phyloP scores from a whole-genome alignment of 345 rosid species.

The Brassica carinata region DNA sequence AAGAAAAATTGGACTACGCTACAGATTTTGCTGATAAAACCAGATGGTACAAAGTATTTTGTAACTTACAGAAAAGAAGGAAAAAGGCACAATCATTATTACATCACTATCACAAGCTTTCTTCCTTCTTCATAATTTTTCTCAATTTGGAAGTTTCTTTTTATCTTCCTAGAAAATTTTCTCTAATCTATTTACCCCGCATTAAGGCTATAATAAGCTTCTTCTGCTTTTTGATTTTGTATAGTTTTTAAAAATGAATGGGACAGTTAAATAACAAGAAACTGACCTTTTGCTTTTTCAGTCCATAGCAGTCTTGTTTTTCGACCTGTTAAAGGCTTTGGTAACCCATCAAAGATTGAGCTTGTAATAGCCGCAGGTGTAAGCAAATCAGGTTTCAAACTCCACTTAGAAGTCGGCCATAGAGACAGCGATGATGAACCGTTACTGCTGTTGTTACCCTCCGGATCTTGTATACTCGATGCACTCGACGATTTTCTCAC shows the following conservation, averaged over 20 bases:
- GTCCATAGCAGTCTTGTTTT: constrained; percentile 86
- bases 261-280: constrained; percentile 21
- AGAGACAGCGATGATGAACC: constrained; percentile 46
- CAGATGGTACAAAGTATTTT: constrained; percentile 26
- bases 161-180: constrained; percentile 13
- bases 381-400: constrained; percentile 64
- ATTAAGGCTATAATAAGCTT: constrained; percentile 29
- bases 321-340: constrained; percentile 55
- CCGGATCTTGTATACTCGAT: constrained; percentile 73
- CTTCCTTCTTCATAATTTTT: not conserved
- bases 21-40: not conserved
- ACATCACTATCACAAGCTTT: constrained; percentile 29
- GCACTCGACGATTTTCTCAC: constrained; percentile 91
- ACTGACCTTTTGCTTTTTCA: constrained; percentile 39
- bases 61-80: constrained; percentile 17
- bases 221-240: constrained; percentile 36
- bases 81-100: constrained; percentile 19
- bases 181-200: constrained; percentile 40
- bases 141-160: constrained; percentile 9
- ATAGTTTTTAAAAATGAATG: constrained; percentile 30
- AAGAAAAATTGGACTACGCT: constrained; percentile 26
- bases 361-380: constrained; percentile 55
- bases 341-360: constrained; percentile 81
- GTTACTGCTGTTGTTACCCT: constrained; percentile 28
- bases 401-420: constrained; percentile 72